These are phyloP conservation scores for Hura crepitans DNA, from an alignment of 441 rosid species.

Conservation along the genomic window DNA sequence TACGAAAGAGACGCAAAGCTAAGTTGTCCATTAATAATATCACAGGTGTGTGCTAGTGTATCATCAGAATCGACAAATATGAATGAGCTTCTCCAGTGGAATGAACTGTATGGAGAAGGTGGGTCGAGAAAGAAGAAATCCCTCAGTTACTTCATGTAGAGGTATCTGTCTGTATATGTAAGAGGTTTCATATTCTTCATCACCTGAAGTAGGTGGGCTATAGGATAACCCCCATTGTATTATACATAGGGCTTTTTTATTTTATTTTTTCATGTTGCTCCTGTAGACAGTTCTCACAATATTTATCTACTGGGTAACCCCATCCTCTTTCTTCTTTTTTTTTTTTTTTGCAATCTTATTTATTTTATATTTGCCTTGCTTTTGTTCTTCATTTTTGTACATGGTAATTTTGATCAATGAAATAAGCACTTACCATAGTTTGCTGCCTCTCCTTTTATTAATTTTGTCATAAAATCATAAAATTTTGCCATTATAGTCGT, in stretches of 20 bases:
- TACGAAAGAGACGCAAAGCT: no score
- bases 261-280: conserved; percentile 6
- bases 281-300: conserved; percentile 19
- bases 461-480: no score
- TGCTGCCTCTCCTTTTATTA: no score
- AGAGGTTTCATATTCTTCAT: conserved; percentile 23
- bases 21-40: no score
- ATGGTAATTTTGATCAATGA: conserved; percentile 26
- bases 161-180: conserved; percentile 33
- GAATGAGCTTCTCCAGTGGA: conserved; percentile 96
- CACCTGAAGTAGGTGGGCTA: conserved; percentile 23
- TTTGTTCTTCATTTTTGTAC: conserved; percentile 16
- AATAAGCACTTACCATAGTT: background rate
- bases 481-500: no score
- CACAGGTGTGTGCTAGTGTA: conserved; percentile 94
- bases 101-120: conserved; percentile 95
- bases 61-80: conserved; percentile 88
- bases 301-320: conserved; percentile 22
- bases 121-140: conserved; percentile 91
- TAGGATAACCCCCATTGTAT: conserved; percentile 29
- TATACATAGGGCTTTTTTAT: conserved; percentile 37
- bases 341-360: no score
- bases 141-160: conserved; percentile 98
- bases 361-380: background rate
- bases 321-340: no score